These are phyloP conservation scores for Thinopyrum elongatum DNA, from an alignment of 176 grass and related monocot species.

Conservation along the genomic window DNA sequence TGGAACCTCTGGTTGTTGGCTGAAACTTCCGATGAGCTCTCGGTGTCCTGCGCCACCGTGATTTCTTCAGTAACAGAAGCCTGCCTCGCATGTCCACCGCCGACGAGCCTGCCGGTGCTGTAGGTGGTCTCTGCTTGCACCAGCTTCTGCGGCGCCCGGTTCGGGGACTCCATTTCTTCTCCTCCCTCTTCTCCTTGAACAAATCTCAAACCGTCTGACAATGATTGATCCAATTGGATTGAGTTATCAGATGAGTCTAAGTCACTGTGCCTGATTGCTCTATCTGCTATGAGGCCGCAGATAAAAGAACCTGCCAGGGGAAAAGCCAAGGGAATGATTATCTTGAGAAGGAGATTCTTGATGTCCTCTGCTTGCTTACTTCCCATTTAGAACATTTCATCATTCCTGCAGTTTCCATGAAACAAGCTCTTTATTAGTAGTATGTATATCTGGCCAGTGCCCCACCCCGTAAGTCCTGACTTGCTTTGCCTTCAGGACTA, in stretches of 20 bases:
- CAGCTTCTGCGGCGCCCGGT: background rate
- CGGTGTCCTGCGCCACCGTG: background rate
- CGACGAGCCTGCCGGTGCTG: conserved; percentile 26
- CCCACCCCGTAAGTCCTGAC: conserved; percentile 15
- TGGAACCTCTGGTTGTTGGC: background rate
- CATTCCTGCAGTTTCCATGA: conserved; percentile 30
- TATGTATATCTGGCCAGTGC: conserved; percentile 22
- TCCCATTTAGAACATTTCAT: conserved; percentile 58
- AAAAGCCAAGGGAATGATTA: conserved; percentile 62
- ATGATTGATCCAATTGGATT: conserved; percentile 32
- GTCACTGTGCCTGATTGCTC: conserved; percentile 19
- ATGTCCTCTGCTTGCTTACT: conserved; percentile 46
- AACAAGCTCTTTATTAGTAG: conserved; percentile 30
- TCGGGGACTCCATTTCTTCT: conserved; percentile 28
- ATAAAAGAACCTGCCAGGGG: conserved; percentile 71
- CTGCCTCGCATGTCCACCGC: conserved; percentile 22
- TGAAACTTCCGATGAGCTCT: conserved; percentile 14
- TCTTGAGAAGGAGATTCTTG: conserved; percentile 72
- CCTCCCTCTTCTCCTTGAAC: conserved; percentile 40
- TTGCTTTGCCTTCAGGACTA: conserved; percentile 80
- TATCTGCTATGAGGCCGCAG: conserved; percentile 50
- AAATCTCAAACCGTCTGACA: conserved; percentile 32
- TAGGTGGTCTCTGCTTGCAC: conserved; percentile 18
- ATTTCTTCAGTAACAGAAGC: conserved; percentile 23
- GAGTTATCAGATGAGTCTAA: conserved; percentile 13